Evolutionary conservation across 2,329 filamentous ascomycete species (phyloP), one percentile per base, ranked within the genome.

Genomic region (Paecilomyces dactylethromorphus): DNA sequence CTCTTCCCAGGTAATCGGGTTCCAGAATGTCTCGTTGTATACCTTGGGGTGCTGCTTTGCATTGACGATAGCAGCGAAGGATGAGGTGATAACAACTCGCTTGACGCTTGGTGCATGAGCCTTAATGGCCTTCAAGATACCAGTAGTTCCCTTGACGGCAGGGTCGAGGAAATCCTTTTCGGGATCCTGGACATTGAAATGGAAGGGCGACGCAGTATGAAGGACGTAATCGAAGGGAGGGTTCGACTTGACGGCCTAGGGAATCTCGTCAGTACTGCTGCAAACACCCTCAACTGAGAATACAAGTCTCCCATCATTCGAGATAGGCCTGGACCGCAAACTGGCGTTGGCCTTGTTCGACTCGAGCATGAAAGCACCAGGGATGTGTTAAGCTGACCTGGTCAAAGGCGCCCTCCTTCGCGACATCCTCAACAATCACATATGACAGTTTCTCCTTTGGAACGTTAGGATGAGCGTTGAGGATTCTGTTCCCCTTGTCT

Each of bases 131-230:
- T 83, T 84, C 61, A 87, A 70, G 56, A 87, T 83, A 12, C 84
- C 84, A 0, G 82, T 85, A 0, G 85, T 87, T 56, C 85, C 85
- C 64, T 86, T 85, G 61, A 87, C 76, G 10, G 85, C 85, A 13
- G 84, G 83, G 63, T 86, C 84, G 35, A 86, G 72, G 31, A 86
- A 76, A 60, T 79, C 78, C 67, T 87, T 85, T 62, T 93, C 81
- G 18, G 89, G 86, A 63, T 87, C 82, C 35, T 90, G 62, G 58
- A 94, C 85, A 33, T 87, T 88, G 69, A 86, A 83, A 66, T 89
- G 87, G 76, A 90, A 92, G 0, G 90, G 89, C 0, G 84, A 87
- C 1, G 89, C 88, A 5, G 88, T 90, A 71, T 91, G 88, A 56
- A 91, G 80, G 54, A 93, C 88, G 53, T 83, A 86, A 66, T 90